These are phyloP conservation scores for Lactarius sanguifluus DNA, from an alignment of 768 basidiomycete species.

Conservation along the genomic window DNA sequence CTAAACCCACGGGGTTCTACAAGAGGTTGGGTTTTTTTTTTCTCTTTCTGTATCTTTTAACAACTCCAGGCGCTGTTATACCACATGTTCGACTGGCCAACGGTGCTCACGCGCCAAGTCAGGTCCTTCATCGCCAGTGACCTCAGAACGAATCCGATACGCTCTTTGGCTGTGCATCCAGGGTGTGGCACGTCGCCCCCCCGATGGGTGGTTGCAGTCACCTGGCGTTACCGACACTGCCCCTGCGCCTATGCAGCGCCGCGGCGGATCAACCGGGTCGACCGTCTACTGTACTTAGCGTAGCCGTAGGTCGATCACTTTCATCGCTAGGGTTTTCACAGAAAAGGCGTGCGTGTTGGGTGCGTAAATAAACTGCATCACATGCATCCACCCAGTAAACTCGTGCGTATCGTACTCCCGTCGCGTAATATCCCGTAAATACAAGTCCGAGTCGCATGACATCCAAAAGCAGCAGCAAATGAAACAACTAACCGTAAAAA, in stretches of 20 bases:
- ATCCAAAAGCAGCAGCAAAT: background rate
- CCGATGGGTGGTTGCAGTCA: conserved; percentile 28
- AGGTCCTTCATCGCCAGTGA: conserved; percentile 29
- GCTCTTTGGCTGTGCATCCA: conserved; percentile 31
- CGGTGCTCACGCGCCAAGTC: conserved; percentile 18
- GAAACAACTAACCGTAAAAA: background rate
- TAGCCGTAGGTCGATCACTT: background rate
- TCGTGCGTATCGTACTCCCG: conserved; percentile 1
- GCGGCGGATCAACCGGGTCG: background rate
- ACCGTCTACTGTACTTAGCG: background rate
- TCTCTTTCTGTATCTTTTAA: conserved; percentile 26
- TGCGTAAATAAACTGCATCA: background rate
- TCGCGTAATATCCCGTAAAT: background rate
- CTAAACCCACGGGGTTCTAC: background rate
- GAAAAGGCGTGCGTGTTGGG: background rate
- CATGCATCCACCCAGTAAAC: background rate
- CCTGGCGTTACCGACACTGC: conserved; percentile 29
- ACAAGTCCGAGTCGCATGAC: background rate
- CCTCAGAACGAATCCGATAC: conserved; percentile 28
- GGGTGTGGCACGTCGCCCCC: conserved; percentile 1
- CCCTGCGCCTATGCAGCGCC: background rate
- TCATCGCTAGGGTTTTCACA: background rate
- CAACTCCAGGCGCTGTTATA: conserved; percentile 31
- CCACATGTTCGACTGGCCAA: conserved; percentile 31
- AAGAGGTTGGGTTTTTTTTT: background rate